A percentile compares a stretch with the other conserved stretches of the same genome.
These are phyloP conservation scores for Colletotrichum higginsianum DNA, from an alignment of 2,329 filamentous ascomycete genomes.

Conservation along the genomic window DNA sequence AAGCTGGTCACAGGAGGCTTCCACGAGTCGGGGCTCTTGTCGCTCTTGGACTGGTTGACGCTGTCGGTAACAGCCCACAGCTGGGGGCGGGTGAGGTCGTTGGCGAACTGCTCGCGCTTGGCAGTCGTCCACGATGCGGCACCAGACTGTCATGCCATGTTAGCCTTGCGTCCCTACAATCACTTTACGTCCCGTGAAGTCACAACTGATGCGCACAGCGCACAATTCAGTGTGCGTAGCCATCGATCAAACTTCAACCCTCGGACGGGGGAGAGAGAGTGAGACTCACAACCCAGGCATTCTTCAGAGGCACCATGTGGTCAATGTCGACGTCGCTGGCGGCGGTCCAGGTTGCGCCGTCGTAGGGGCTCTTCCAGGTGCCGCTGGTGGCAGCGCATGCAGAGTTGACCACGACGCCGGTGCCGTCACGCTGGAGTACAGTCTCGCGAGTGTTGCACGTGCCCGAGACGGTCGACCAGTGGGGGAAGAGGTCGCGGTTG, in stretches of 20 bases:
- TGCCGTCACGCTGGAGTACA: slow-evolving; percentile 82
- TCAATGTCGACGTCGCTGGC: slow-evolving; percentile 85
- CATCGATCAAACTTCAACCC: neutral
- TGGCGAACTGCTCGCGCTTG: slow-evolving; percentile 79
- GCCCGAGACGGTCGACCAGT: slow-evolving; percentile 77
- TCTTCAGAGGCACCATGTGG: slow-evolving; percentile 85
- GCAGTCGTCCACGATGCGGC: slow-evolving; percentile 80
- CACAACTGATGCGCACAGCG: neutral
- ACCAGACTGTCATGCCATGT: slow-evolving; percentile 68
- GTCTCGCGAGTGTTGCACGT: slow-evolving; percentile 80
- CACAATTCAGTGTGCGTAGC: neutral
- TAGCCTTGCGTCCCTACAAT: slow-evolving; percentile 4
- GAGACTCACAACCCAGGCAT: slow-evolving; percentile 79
- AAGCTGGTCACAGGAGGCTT: slow-evolving; percentile 79
- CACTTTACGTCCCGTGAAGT: no score
- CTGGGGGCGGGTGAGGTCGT: slow-evolving; percentile 82
- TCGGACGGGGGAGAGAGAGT: slow-evolving; percentile 47
- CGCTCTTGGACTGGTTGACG: slow-evolving; percentile 82
- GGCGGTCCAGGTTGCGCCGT: slow-evolving; percentile 78
- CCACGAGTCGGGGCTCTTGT: slow-evolving; percentile 81
- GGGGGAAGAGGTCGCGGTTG: slow-evolving; percentile 77
- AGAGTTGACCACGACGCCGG: slow-evolving; percentile 69
- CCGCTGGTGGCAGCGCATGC: slow-evolving; percentile 77
- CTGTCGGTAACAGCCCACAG: slow-evolving; percentile 84
- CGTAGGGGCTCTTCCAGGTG: slow-evolving; percentile 80